A percentile compares a stretch with the other conserved stretches of the same genome.
Conservation (phyloP, 805 yeast genomes). For the Candida montana region DNA sequence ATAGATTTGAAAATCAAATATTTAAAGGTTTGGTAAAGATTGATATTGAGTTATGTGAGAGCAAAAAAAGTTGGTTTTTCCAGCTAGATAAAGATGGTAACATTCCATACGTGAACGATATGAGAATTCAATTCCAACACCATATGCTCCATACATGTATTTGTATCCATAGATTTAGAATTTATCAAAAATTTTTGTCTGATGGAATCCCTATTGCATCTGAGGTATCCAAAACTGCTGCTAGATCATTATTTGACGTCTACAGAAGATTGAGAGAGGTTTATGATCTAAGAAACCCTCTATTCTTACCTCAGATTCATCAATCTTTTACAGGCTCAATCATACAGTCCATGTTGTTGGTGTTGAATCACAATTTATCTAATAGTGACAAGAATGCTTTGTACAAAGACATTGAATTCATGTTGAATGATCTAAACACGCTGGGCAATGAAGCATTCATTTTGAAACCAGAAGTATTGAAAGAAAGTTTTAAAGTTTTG, state of each 20-base stretch:
- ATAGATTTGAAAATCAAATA: conserved; percentile 13
- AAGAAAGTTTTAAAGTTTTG: conserved; percentile 25
- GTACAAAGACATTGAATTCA: conserved; percentile 23
- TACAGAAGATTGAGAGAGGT: conserved; percentile 23
- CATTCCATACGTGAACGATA: conserved; percentile 19
- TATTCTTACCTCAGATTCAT: conserved; percentile 28
- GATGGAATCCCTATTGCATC: conserved; percentile 26
- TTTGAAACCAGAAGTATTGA: conserved; percentile 24
- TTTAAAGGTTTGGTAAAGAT: conserved; percentile 25
- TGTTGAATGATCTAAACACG: conserved; percentile 22
- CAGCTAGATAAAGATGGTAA: conserved; percentile 21
- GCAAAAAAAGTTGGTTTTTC: conserved; percentile 24
- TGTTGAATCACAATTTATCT: conserved; percentile 19
- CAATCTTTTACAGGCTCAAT: conserved; percentile 30
- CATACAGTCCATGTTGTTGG: conserved; percentile 27
- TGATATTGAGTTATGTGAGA: conserved; percentile 22
- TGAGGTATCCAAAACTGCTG: conserved; percentile 24
- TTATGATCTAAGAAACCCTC: conserved; percentile 22
- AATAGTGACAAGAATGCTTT: conserved; percentile 17
- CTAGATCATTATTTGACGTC: conserved; percentile 24
- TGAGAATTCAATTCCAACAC: conserved; percentile 25
- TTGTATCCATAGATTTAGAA: conserved; percentile 28
- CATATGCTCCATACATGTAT: conserved; percentile 29
- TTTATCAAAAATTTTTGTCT: conserved; percentile 25
- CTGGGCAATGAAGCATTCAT: conserved; percentile 23